Conservation (phyloP, 148 eudicot genomes). For the Chenopodium berlandieri region DNA sequence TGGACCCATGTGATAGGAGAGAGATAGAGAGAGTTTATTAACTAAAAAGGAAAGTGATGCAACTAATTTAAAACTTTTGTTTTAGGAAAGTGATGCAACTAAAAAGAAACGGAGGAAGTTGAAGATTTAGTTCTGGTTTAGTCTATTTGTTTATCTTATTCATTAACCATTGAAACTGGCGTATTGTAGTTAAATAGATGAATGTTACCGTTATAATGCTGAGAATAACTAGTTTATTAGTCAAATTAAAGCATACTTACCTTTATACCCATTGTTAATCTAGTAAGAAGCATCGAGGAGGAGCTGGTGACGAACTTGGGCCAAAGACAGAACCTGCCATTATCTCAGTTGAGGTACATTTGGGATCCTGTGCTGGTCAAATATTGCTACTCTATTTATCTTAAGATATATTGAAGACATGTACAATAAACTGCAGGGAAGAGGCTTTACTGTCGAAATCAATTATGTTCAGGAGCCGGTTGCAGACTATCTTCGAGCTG, state of each 20-base stretch:
- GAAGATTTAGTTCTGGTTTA: not conserved
- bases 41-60: too few species aligned
- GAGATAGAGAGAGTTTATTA: too few species aligned
- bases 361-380: not conserved
- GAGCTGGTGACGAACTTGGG: slow-evolving; percentile 41
- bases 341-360: slow-evolving; percentile 87
- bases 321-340: slow-evolving; percentile 82
- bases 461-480: slow-evolving; percentile 86
- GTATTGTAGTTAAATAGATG: not conserved
- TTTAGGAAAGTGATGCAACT: too few species aligned
- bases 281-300: slow-evolving; percentile 56
- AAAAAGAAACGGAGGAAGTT: not conserved
- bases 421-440: slow-evolving; percentile 58
- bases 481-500: slow-evolving; percentile 84
- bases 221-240: not conserved
- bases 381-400: not conserved
- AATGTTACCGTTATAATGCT: not conserved
- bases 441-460: slow-evolving; percentile 79
- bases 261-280: not conserved
- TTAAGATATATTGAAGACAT: slow-evolving; percentile 12
- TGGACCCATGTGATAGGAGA: too few species aligned
- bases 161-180: not conserved
- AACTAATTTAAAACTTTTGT: too few species aligned
- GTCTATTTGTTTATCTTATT: not conserved
- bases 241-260: not conserved